Percentiles rank a stretch among this genome's conserved stretches.
These are phyloP conservation scores for Rhizophagus prolifer DNA, from an alignment of 192 early-diverging fungal genomes.

Conservation along the genomic window DNA sequence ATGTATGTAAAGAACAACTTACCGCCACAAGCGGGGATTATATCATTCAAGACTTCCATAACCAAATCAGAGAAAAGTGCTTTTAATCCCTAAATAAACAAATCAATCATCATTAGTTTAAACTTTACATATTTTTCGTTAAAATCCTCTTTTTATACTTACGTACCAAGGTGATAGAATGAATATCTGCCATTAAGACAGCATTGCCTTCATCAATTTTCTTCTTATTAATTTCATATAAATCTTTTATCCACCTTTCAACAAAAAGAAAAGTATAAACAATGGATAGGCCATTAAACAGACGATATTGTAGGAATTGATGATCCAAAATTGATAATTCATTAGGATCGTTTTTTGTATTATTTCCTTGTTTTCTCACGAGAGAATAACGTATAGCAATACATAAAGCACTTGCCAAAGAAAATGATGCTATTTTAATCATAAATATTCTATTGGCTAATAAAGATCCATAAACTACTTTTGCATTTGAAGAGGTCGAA, in stretches of 20 bases:
- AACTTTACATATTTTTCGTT: too few relatives aligned
- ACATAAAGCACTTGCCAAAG: constrained; percentile 60
- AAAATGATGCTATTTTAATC: constrained; percentile 58
- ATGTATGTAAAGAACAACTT: constrained; percentile 21
- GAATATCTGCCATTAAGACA: constrained; percentile 60
- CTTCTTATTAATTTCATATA: constrained; percentile 68
- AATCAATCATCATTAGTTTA: background rate
- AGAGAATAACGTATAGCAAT: constrained; percentile 87
- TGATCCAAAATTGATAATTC: constrained; percentile 86
- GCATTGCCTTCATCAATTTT: constrained; percentile 49
- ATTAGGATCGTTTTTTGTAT: constrained; percentile 46
- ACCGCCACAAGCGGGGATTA: constrained; percentile 36
- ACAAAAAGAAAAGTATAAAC: constrained; percentile 83
- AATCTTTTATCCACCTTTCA: constrained; percentile 65
- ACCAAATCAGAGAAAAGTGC: constrained; percentile 66
- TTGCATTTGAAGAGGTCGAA: constrained; percentile 68
- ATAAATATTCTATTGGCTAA: constrained; percentile 73
- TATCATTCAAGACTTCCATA: constrained; percentile 34
- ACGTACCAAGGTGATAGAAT: constrained; percentile 69
- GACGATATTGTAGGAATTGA: constrained; percentile 78
- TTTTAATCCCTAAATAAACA: constrained; percentile 57
- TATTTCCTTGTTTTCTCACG: constrained; percentile 70
- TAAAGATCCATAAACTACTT: constrained; percentile 78
- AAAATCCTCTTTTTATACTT: too few relatives aligned
- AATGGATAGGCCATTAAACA: constrained; percentile 78